phyloP scores from a whole-genome alignment of 306 rosid genomes.

The Vigna nakashimae region DNA sequence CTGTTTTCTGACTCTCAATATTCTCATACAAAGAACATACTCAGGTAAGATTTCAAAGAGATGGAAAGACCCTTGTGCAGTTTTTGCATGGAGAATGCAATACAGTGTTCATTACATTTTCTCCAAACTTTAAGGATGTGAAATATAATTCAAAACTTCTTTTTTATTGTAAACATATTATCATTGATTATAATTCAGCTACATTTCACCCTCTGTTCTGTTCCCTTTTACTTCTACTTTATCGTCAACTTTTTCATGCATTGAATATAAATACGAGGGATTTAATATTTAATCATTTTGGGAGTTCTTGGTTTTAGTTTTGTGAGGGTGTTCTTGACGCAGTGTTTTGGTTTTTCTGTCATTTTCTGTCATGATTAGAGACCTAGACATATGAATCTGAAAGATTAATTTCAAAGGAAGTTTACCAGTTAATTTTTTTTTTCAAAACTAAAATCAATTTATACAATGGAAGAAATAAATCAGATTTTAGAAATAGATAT shows the following conservation, averaged over 20 bases:
- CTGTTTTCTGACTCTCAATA: slow-evolving; percentile 46
- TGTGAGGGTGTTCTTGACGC: too few species aligned
- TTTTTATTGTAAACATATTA: slow-evolving; percentile 5
- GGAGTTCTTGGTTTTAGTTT: too few species aligned
- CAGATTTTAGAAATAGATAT: too few species aligned
- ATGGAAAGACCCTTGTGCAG: slow-evolving; percentile 47
- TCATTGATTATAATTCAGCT: background rate
- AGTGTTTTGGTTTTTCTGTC: too few species aligned
- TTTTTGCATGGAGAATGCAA: slow-evolving; percentile 46
- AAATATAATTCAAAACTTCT: slow-evolving; percentile 41
- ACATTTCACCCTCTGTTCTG: slow-evolving; percentile 11
- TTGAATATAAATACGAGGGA: too few species aligned
- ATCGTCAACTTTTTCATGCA: background rate
- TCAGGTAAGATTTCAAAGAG: slow-evolving; percentile 44
- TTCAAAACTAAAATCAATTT: too few species aligned
- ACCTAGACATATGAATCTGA: too few species aligned
- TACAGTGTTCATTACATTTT: slow-evolving; percentile 38
- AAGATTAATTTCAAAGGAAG: too few species aligned
- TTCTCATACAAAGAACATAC: slow-evolving; percentile 44
- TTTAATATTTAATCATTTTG: too few species aligned
- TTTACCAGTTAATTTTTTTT: too few species aligned
- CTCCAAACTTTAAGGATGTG: slow-evolving; percentile 34
- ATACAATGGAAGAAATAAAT: too few species aligned
- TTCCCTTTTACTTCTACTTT: background rate
- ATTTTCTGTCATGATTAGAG: too few species aligned